A percentile compares a stretch with the other conserved stretches of the same genome.
phyloP scores from a whole-genome alignment of 306 rosid genomes.

The Vigna reflexopilosa region DNA sequence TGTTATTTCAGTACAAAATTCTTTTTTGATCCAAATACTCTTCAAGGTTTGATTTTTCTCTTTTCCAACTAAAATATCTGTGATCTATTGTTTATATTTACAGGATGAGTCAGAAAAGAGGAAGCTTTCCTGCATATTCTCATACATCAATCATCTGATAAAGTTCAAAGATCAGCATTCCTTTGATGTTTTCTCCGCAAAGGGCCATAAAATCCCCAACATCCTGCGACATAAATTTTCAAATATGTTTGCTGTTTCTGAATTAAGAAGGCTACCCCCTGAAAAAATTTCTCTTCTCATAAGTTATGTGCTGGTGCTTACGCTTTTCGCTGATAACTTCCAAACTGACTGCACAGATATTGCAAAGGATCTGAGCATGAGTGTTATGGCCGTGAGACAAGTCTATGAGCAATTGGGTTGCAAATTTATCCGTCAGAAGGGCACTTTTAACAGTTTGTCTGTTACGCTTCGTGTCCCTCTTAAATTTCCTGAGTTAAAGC shows the following conservation, averaged over 20 bases:
- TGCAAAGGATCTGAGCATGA: conserved; percentile 76
- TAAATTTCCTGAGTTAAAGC: conserved; percentile 57
- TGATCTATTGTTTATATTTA: conserved; percentile 21
- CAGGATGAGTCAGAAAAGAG: conserved; percentile 80
- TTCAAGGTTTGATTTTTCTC: not conserved
- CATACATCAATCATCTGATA: conserved; percentile 80
- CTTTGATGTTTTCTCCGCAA: conserved; percentile 56
- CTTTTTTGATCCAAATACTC: not conserved
- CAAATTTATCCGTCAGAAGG: conserved; percentile 50
- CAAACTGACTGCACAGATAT: conserved; percentile 63
- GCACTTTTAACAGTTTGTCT: not conserved
- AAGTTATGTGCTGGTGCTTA: conserved; percentile 74
- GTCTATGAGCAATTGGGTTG: conserved; percentile 73
- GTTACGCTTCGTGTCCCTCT: conserved; percentile 78
- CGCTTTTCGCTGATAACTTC: conserved; percentile 71
- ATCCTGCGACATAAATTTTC: conserved; percentile 61
- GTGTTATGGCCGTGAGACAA: conserved; percentile 18
- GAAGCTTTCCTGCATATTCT: conserved; percentile 62
- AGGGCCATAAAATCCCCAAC: conserved; percentile 65
- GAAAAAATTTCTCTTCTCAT: conserved; percentile 74
- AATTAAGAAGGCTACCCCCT: conserved; percentile 52
- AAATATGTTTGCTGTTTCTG: conserved; percentile 56
- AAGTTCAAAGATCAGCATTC: conserved; percentile 77
- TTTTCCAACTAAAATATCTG: not conserved
- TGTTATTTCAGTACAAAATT: conserved; percentile 9